Percentiles rank a stretch among this genome's conserved stretches.
Evolutionary conservation across 495 filamentous ascomycete genomes (phyloP).

Genomic region (Xylaria grammica): DNA sequence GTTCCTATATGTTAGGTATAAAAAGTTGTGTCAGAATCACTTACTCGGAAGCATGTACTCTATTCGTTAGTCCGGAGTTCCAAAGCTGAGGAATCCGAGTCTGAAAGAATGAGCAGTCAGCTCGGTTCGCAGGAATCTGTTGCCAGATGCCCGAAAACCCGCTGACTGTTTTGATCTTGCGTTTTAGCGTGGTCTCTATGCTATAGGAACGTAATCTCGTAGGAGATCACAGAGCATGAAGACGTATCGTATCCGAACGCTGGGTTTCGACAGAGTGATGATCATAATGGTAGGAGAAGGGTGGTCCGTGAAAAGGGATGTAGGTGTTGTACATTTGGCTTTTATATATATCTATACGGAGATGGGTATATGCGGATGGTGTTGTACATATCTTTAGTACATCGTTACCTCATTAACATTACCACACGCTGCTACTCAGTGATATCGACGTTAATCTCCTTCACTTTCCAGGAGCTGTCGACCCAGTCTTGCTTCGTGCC

Average conservation of each 20-base stretch:
- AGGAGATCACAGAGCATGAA: constrained; percentile 42
- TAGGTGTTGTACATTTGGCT: constrained; percentile 13
- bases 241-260: constrained; percentile 61
- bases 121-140: constrained; percentile 27
- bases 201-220: constrained; percentile 37
- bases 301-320: background rate
- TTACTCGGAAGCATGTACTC: constrained; percentile 48
- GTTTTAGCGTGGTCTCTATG: constrained; percentile 54
- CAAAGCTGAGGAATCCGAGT: constrained; percentile 56
- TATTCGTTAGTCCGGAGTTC: constrained; percentile 59
- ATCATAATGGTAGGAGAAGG: background rate
- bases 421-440: constrained; percentile 29
- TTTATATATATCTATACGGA: constrained; percentile 42
- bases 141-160: constrained; percentile 28
- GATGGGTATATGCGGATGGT: constrained; percentile 48
- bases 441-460: constrained; percentile 57
- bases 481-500: constrained; percentile 86
- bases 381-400: constrained; percentile 42
- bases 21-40: background rate
- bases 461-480: constrained; percentile 56
- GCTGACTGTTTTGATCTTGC: constrained; percentile 49
- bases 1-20: background rate
- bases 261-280: constrained; percentile 9
- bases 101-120: constrained; percentile 56
- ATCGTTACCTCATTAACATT: constrained; percentile 21